Evolutionary conservation across 2,329 filamentous ascomycete genomes (phyloP).

Genomic region (Fonsecaea pedrosoi): DNA sequence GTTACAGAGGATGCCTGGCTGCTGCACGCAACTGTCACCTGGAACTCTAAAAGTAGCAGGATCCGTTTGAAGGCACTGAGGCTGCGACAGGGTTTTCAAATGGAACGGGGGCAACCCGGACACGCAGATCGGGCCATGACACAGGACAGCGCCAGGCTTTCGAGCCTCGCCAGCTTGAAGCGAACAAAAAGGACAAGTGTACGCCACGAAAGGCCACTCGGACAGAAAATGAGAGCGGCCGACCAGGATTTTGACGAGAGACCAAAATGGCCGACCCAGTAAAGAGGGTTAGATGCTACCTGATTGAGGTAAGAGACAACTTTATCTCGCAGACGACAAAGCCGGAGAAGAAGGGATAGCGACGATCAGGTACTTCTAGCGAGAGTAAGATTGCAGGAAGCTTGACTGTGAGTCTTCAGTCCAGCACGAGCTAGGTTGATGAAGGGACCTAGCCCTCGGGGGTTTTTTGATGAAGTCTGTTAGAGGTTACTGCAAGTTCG

Average conservation of each 20-base stretch:
- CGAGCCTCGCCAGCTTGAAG: slow-evolving; percentile 11
- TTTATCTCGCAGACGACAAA: slow-evolving; percentile 25
- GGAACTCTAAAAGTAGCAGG: slow-evolving; percentile 35
- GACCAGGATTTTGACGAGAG: slow-evolving; percentile 27
- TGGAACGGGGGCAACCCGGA: slow-evolving; percentile 25
- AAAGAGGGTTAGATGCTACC: slow-evolving; percentile 6
- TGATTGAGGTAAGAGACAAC: slow-evolving; percentile 19
- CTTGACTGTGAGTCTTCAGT: slow-evolving; percentile 5
- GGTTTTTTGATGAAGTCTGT: slow-evolving; percentile 28
- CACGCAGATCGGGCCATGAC: slow-evolving; percentile 26
- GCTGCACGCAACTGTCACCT: slow-evolving; percentile 29
- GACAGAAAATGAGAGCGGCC: slow-evolving; percentile 28
- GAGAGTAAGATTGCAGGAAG: slow-evolving; percentile 34
- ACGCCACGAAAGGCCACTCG: slow-evolving; percentile 27
- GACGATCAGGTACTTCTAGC: slow-evolving; percentile 21
- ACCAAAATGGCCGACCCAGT: slow-evolving; percentile 21
- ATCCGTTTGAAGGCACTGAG: slow-evolving; percentile 29
- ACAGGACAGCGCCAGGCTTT: not conserved
- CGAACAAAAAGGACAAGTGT: slow-evolving; percentile 16
- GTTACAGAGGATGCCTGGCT: slow-evolving; percentile 11
- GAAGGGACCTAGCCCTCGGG: slow-evolving; percentile 10
- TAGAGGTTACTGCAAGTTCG: slow-evolving; percentile 31
- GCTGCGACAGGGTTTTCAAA: slow-evolving; percentile 32
- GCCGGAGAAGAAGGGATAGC: slow-evolving; percentile 20
- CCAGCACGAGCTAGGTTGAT: slow-evolving; percentile 12